Conservation (phyloP, 2,329 filamentous ascomycete species). For the Fusarium succisae region DNA sequence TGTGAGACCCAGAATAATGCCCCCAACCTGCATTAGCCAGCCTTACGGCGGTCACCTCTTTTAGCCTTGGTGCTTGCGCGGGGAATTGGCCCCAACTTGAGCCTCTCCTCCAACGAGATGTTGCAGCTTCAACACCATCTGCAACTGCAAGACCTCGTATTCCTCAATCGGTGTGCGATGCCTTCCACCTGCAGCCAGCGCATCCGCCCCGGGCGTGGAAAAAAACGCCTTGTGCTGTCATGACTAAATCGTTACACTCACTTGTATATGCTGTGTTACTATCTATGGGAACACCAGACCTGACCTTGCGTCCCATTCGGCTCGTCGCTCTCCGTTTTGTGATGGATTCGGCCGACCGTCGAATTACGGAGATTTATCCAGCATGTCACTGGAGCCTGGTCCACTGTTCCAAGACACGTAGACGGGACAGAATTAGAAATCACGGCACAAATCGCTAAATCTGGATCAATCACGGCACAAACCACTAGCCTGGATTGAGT, state of each 20-base stretch:
- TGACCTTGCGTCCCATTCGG: background rate
- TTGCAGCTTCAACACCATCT: conserved; percentile 14
- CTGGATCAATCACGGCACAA: background rate
- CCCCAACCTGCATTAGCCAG: conserved; percentile 32
- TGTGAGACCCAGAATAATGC: background rate
- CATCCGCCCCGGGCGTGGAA: background rate
- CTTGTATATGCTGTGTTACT: background rate
- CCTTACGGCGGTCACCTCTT: conserved; percentile 7
- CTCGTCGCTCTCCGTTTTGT: conserved; percentile 5
- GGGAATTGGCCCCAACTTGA: conserved; percentile 5
- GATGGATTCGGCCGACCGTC: conserved; percentile 8
- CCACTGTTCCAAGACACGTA: background rate
- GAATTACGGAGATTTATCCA: conserved; percentile 18
- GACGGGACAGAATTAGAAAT: conserved; percentile 17
- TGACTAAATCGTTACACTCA: background rate
- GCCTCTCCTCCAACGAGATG: conserved; percentile 31
- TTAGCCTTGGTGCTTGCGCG: background rate
- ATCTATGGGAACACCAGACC: background rate
- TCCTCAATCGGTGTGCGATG: conserved; percentile 30
- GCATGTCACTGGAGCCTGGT: conserved; percentile 4
- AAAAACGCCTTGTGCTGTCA: conserved; percentile 10
- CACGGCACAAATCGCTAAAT: background rate
- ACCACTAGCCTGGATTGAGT: background rate
- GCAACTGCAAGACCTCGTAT: conserved; percentile 21
- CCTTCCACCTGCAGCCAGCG: conserved; percentile 18